Base-by-base conservation (phyloP, 140 eudicot species). In the Flaveria floridana region DNA sequence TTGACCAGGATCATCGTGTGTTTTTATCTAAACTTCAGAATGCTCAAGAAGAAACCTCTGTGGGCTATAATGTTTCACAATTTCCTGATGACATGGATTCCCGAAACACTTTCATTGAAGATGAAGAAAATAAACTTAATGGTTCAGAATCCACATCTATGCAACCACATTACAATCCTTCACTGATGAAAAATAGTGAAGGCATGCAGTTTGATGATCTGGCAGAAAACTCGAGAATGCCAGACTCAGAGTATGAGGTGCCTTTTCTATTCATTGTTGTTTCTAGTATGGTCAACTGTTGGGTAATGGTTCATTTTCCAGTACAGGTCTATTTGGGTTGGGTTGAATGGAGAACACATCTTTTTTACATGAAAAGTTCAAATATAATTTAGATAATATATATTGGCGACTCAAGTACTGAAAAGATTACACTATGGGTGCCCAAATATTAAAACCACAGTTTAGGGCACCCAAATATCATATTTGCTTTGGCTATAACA, bases 201-300 rank as follows among this genome's bases (percentile, higher is more conserved):
- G 41, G 41, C 82, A 66, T 82, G 72, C 95, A 81, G 72, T 81
- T 84, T 53, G 87, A 80, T 82, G 92, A 85, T 66, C 58, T 83
- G 41, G 41, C 41, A 34, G 41, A 34, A 34, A 34, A 34, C 41
- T 34, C 41, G 41, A 34, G 41, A 34, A 34, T 34, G 41, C 41
- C 41, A 34, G 96, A 89, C 77, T 86, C 95, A 7, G 97, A 87
- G 51, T 87, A 86, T 78, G 88, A 78, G 98, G 98, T 92, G 79
- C 20, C 23, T 67, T 51, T 47, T 75, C 61, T 7, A 3, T 30
- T 52, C 47, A 23, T 73, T 14, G 28, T 19, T 52, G 14, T 13
- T 12, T 47, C 41, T 34, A 52, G 26, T 23, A 23, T 59, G 66
- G 66, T 25, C 39, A 25, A 55, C 62, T 5, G 37, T 56, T 30